Conservation (phyloP, 768 basidiomycete genomes). For the Psilocybe subaeruginosa region DNA sequence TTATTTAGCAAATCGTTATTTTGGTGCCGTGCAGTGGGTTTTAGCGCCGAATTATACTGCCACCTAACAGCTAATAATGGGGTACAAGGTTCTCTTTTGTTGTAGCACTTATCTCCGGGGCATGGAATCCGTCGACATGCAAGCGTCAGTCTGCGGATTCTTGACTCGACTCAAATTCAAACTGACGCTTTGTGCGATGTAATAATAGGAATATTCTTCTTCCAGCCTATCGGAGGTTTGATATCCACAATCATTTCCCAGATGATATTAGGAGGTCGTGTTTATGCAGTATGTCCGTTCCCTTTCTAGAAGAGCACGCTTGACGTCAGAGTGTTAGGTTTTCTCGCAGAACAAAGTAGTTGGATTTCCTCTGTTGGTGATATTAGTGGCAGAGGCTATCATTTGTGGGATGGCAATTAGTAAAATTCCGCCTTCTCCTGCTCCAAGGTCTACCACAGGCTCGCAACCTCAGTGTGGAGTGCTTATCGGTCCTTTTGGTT, state of each 20-base stretch:
- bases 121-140: conserved; percentile 19
- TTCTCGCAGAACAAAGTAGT: conserved; percentile 18
- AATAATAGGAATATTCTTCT: conserved; percentile 21
- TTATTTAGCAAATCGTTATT: conserved; percentile 23
- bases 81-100: conserved; percentile 14
- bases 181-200: neutral
- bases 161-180: neutral
- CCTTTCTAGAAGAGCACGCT: neutral
- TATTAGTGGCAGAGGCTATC: conserved; percentile 13
- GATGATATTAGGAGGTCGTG: conserved; percentile 27
- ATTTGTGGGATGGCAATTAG: conserved; percentile 21
- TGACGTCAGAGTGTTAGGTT: conserved; percentile 12
- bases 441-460: conserved; percentile 11
- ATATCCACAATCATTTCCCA: conserved; percentile 29
- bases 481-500: conserved; percentile 21
- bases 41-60: neutral
- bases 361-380: conserved; percentile 11
- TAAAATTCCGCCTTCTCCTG: conserved; percentile 13
- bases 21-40: conserved; percentile 25
- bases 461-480: conserved; percentile 21
- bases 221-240: conserved; percentile 25
- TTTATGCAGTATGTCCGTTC: conserved; percentile 23
- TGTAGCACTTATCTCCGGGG: conserved; percentile 20
- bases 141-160: conserved; percentile 9
- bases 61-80: neutral